These are phyloP conservation scores for Aspergillus novoparasiticus DNA, from an alignment of 2,329 filamentous ascomycete species.

Conservation along the genomic window DNA sequence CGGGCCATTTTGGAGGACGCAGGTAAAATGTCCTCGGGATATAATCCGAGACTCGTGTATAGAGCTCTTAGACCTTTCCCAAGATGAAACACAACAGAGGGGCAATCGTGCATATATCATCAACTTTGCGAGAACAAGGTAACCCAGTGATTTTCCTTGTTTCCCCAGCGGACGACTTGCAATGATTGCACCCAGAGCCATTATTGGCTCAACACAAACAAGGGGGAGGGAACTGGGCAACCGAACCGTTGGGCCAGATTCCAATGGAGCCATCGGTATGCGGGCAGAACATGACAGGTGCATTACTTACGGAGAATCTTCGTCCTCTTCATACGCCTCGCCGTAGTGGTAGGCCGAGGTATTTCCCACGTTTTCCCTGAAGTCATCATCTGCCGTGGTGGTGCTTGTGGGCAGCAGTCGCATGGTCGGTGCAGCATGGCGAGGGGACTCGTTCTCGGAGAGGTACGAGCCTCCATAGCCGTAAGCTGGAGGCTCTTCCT, in stretches of 20 bases:
- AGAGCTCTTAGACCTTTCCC: not conserved
- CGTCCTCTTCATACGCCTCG: slow-evolving; percentile 25
- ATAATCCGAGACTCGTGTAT: not conserved
- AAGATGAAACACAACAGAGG: not conserved
- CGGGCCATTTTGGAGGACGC: not conserved
- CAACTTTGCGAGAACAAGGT: not conserved
- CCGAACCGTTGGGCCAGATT: slow-evolving; percentile 4
- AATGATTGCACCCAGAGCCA: not conserved
- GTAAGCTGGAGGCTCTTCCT: slow-evolving; percentile 49
- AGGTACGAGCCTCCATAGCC: slow-evolving; percentile 35
- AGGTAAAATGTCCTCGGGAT: not conserved
- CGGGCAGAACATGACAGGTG: slow-evolving; percentile 5
- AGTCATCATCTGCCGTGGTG: slow-evolving; percentile 38
- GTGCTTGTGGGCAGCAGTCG: slow-evolving; percentile 46
- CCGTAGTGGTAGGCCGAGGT: slow-evolving; percentile 33
- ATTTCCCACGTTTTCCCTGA: slow-evolving; percentile 29
- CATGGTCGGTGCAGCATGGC: slow-evolving; percentile 46
- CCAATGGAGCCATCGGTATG: slow-evolving; percentile 18
- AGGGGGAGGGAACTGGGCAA: slow-evolving; percentile 10
- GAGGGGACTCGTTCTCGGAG: slow-evolving; percentile 34
- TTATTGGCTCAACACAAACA: slow-evolving; percentile 10
- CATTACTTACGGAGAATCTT: slow-evolving; percentile 43
- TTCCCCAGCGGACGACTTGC: not conserved
- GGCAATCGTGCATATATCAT: not conserved
- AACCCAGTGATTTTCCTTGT: not conserved